These are phyloP conservation scores for Usnea hakonensis DNA, from an alignment of 495 filamentous ascomycete species.

Conservation along the genomic window DNA sequence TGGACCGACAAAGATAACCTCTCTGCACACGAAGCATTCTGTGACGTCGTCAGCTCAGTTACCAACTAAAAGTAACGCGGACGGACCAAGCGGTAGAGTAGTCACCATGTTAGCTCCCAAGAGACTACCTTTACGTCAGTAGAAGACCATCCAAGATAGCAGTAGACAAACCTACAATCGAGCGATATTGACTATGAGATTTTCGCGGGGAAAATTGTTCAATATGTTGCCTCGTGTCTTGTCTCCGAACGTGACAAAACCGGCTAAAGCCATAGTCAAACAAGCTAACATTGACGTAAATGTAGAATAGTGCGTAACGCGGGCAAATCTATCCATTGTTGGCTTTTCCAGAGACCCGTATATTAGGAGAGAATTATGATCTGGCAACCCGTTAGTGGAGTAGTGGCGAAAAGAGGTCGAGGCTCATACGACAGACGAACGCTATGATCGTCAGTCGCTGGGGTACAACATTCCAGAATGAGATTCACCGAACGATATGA, in stretches of 20 bases:
- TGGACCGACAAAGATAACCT: slow-evolving; percentile 62
- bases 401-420: background rate
- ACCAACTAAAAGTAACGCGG: background rate
- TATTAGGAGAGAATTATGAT: slow-evolving; percentile 95
- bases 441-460: slow-evolving; percentile 42
- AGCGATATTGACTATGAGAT: slow-evolving; percentile 87
- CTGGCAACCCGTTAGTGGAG: slow-evolving; percentile 28
- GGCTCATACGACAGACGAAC: slow-evolving; percentile 69
- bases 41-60: background rate
- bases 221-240: slow-evolving; percentile 89
- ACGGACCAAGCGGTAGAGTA: slow-evolving; percentile 62
- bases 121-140: slow-evolving; percentile 44
- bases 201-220: slow-evolving; percentile 90
- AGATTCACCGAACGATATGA: slow-evolving; percentile 70
- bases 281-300: slow-evolving; percentile 82
- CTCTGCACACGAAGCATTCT: slow-evolving; percentile 93
- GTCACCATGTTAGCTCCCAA: slow-evolving; percentile 99
- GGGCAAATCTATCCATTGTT: slow-evolving; percentile 87
- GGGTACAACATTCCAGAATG: background rate
- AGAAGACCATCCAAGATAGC: background rate
- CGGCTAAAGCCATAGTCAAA: slow-evolving; percentile 75
- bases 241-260: slow-evolving; percentile 88
- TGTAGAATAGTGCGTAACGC: slow-evolving; percentile 88
- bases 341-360: slow-evolving; percentile 92
- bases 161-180: slow-evolving; percentile 51